A percentile compares a stretch with the other conserved stretches of the same genome.
These are phyloP conservation scores for Rhodotorula sp. DNA, from an alignment of 1,284 basidiomycete species.

Conservation along the genomic window DNA sequence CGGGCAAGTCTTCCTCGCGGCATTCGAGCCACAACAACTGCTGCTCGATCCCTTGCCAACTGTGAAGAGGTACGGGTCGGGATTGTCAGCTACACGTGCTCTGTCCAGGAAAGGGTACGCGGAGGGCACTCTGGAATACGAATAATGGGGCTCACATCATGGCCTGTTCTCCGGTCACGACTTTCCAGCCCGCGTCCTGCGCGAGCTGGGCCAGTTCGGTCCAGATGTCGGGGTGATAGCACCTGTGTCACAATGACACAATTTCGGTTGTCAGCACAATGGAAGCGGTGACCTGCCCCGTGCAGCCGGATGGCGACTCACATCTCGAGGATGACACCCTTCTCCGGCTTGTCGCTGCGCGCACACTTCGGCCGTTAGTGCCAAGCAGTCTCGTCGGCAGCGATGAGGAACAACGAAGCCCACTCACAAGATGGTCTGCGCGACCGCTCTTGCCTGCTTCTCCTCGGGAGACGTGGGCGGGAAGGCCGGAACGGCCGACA, in stretches of 20 bases:
- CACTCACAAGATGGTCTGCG: conserved; percentile 34
- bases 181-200: conserved; percentile 39
- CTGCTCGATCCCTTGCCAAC: conserved; percentile 43
- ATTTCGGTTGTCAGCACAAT: background rate
- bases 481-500: conserved; percentile 41
- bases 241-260: conserved; percentile 2
- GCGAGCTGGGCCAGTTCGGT: conserved; percentile 38
- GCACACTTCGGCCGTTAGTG: background rate
- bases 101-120: too few species aligned
- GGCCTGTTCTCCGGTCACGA: conserved; percentile 41
- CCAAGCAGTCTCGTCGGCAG: background rate
- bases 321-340: conserved; percentile 43
- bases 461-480: conserved; percentile 38
- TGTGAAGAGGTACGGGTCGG: background rate
- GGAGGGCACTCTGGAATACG: too few species aligned
- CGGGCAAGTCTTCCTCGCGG: conserved; percentile 32
- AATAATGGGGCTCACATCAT: conserved; percentile 32
- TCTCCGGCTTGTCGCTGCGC: conserved; percentile 35
- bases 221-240: conserved; percentile 42
- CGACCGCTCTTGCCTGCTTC: conserved; percentile 38
- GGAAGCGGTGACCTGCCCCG: background rate
- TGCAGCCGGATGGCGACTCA: background rate
- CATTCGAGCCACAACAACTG: conserved; percentile 41
- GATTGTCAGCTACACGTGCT: too few species aligned
- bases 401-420: too few species aligned